phyloP scores from a whole-genome alignment of 225 moss, liverwort and hornwort species.

The Bryoerythrophyllum caledonicum region DNA sequence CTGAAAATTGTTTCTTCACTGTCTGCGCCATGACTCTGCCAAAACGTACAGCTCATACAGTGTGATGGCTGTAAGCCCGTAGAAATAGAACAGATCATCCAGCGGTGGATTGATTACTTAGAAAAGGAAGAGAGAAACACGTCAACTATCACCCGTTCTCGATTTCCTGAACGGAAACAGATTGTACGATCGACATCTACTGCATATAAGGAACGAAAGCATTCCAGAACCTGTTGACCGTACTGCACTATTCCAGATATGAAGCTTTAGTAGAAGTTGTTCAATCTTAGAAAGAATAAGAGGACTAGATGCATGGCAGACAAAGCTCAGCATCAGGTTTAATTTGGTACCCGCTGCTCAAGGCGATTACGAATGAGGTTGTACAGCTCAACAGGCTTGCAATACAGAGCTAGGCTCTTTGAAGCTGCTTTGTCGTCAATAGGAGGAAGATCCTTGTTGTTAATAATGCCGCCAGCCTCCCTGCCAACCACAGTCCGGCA shows the following conservation, averaged over 20 bases:
- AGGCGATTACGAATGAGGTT: constrained; percentile 72
- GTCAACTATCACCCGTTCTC: constrained; percentile 1
- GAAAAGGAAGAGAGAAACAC: background rate
- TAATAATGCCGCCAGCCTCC: constrained; percentile 58
- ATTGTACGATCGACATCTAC: background rate
- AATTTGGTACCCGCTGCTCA: constrained; percentile 60
- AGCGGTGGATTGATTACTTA: too few relatives aligned
- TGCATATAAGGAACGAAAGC: too few relatives aligned
- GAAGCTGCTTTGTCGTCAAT: constrained; percentile 81
- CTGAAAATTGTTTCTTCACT: background rate
- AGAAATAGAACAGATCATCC: constrained; percentile 1
- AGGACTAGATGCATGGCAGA: constrained; percentile 9
- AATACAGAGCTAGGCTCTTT: constrained; percentile 77
- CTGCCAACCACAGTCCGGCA: constrained; percentile 64
- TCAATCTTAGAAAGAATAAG: background rate
- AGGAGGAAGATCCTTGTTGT: constrained; percentile 51
- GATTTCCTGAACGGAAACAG: background rate
- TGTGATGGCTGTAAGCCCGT: background rate
- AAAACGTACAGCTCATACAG: background rate
- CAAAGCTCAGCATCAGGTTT: constrained; percentile 1
- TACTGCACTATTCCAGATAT: constrained; percentile 7
- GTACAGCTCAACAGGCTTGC: constrained; percentile 85
- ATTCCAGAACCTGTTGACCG: too few relatives aligned
- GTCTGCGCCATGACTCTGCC: too few relatives aligned
- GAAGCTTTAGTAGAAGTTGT: background rate